Percentiles rank a stretch among this genome's conserved stretches.
Evolutionary conservation across 768 basidiomycete species (phyloP).

Genomic region (Kwoniella botswanensis): DNA sequence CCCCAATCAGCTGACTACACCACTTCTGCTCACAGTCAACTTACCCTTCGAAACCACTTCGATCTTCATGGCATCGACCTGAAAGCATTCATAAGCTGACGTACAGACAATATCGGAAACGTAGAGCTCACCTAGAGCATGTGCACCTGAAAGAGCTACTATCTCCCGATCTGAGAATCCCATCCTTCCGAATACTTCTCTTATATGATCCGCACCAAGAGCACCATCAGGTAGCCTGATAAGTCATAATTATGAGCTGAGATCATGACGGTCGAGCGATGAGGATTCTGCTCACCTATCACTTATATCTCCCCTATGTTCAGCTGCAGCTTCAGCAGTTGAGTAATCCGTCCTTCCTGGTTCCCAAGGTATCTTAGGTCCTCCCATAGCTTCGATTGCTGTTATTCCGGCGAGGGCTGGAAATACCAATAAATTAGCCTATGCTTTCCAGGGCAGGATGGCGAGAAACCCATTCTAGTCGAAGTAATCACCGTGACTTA

Average conservation of each 20-base stretch:
- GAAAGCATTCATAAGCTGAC: background rate
- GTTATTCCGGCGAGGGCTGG: conserved; percentile 56
- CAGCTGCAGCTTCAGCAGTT: conserved; percentile 45
- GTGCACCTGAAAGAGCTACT: conserved; percentile 58
- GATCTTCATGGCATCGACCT: conserved; percentile 56
- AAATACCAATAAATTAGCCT: conserved; percentile 54
- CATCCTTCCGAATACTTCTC: conserved; percentile 57
- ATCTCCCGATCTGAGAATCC: conserved; percentile 59
- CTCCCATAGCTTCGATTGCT: conserved; percentile 55
- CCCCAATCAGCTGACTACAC: background rate
- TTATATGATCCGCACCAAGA: conserved; percentile 54
- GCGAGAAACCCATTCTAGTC: conserved; percentile 29
- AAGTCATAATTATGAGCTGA: background rate
- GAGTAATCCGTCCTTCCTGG: conserved; percentile 58
- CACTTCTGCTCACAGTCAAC: conserved; percentile 1
- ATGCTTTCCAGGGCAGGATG: background rate
- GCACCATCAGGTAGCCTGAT: conserved; percentile 57
- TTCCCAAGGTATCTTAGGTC: conserved; percentile 57
- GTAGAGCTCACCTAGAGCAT: conserved; percentile 47
- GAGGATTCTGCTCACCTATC: conserved; percentile 36
- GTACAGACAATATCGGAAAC: background rate
- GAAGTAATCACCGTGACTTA: conserved; percentile 53
- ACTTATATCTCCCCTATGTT: conserved; percentile 53
- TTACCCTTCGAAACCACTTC: conserved; percentile 58
- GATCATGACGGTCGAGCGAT: no score